These are phyloP conservation scores for Backusella parvicylindrica DNA, from an alignment of 192 early-diverging fungal genomes.

Conservation along the genomic window DNA sequence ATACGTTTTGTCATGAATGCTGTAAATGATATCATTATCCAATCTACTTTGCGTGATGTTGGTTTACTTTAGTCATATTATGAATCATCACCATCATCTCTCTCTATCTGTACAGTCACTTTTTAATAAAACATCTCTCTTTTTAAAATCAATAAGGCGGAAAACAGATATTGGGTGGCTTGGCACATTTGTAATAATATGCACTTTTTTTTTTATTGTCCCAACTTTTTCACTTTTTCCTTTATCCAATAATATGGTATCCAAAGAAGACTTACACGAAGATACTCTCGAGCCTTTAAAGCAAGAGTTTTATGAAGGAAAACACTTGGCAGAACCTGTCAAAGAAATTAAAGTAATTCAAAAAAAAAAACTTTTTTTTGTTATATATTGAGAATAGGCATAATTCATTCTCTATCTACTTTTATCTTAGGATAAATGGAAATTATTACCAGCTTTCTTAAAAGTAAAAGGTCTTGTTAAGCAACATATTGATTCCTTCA, in stretches of 20 bases:
- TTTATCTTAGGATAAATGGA: constrained; percentile 88
- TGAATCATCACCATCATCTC: background rate
- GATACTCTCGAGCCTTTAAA: constrained; percentile 29
- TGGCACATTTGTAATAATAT: background rate
- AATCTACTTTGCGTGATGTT: background rate
- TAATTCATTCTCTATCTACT: background rate
- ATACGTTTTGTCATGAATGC: constrained; percentile 88
- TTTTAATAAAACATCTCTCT: no score
- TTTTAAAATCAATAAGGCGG: background rate
- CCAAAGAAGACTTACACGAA: background rate
- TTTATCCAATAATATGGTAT: background rate
- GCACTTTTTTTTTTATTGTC: background rate
- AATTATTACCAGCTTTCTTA: constrained; percentile 93
- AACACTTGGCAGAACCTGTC: constrained; percentile 32
- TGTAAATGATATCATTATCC: constrained; percentile 86
- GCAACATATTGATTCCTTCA: constrained; percentile 99
- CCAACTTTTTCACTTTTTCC: background rate
- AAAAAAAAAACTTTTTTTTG: background rate
- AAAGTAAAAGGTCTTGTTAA: constrained; percentile 97
- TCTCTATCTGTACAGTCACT: background rate
- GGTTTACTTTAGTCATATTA: background rate
- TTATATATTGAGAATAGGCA: background rate
- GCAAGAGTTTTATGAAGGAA: constrained; percentile 31
- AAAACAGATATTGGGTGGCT: background rate
- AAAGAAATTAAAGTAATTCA: constrained; percentile 35